Evolutionary conservation across 768 basidiomycete species (phyloP).

Genomic region (Kondoa subrosea): DNA sequence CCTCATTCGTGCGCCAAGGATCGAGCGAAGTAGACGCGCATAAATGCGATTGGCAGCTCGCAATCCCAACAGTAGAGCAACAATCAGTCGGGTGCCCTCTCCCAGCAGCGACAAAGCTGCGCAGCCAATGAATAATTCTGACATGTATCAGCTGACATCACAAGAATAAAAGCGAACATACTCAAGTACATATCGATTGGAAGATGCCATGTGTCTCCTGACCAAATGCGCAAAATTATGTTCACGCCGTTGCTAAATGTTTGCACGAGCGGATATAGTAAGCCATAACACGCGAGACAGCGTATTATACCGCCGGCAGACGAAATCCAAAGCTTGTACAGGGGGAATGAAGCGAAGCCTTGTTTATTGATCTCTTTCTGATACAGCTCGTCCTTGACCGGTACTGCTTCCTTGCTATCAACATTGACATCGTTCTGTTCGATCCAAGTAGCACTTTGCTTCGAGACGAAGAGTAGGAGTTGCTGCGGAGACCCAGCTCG

Average conservation of each 20-base stretch:
- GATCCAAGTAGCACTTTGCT: too few relatives aligned
- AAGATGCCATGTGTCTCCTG: neutral
- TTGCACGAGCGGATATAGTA: neutral
- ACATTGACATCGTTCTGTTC: neutral
- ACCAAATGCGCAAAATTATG: neutral
- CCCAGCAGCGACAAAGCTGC: neutral
- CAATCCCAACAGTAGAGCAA: neutral
- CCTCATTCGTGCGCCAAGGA: neutral
- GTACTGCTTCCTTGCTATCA: neutral
- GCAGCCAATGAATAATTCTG: neutral
- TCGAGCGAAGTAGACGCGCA: neutral
- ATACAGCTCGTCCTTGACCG: neutral
- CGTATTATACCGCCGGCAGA: neutral
- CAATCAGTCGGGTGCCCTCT: neutral
- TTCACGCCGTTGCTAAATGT: neutral
- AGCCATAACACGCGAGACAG: neutral
- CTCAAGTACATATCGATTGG: neutral
- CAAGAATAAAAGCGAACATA: neutral
- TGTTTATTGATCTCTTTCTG: neutral
- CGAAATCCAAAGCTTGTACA: neutral
- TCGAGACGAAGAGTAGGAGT: too few relatives aligned
- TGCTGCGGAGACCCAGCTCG: neutral
- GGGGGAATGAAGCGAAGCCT: neutral
- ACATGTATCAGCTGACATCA: neutral
- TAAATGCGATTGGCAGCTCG: neutral